Evolutionary conservation across 1,284 basidiomycete genomes (phyloP), one percentile per base, ranked within the genome.

Genomic region (Moniliophthora roreri): DNA sequence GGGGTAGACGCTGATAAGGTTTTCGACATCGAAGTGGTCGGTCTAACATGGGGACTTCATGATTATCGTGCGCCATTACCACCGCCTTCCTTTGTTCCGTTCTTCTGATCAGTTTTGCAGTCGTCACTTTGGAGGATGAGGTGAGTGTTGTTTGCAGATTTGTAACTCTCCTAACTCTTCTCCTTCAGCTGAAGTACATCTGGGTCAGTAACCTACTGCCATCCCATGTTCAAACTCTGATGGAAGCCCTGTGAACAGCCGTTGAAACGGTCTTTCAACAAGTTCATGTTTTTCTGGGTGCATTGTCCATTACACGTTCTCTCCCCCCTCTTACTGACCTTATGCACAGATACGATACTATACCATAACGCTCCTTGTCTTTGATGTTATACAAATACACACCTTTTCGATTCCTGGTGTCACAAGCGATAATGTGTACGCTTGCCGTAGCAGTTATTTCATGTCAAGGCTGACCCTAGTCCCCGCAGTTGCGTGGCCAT

Each of bases 341-440:
- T 38, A 9, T n/a, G 26, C 36, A 20, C 23, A 75, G 74, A 73
- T 77, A 48, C 69, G 74, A 42, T 77, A 76, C 51, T 77, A 75
- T 58, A 75, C 72, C 7, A 68, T 77, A 24, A 56, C 66, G 15
- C 63, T 74, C 2, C 57, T 73, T 2, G 45, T 72, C 1, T 73
- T 76, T 56, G 74, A 76, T 46, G 69, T 71, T 3, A 60, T 70
- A 0, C 74, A 76, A 58, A 76, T 74, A 20, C 73, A 77, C 51
- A 54, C 66, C 3, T 76, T 75, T 50, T 51, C 69, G 3, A 63
- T 60, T 18, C 69, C 66, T 6, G 66, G 67, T 7, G 59, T 73
- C 1, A 60, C 66, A 3, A 63, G 58, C 9, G 60, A 66, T 45
- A 59, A 59, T 35, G 47, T 70, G 69, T 72, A 53, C 18, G 71